These are phyloP conservation scores for Sporothrix dimorphospora DNA, from an alignment of 2,329 filamentous ascomycete species.

Conservation along the genomic window DNA sequence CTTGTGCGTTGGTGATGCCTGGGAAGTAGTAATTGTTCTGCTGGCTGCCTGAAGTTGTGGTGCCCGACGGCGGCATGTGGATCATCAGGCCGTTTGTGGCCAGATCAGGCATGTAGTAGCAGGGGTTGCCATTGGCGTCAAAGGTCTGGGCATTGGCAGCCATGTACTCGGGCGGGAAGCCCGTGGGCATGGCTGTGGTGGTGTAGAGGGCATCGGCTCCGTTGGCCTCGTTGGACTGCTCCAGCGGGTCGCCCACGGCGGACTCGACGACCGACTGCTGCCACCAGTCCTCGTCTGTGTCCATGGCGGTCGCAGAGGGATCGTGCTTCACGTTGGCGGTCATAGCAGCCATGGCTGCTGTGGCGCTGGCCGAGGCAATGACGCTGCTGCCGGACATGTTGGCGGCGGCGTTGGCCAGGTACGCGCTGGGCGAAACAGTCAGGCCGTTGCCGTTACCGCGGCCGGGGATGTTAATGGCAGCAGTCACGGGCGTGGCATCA, in stretches of 20 bases:
- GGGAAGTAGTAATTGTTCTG: slow-evolving; percentile 34
- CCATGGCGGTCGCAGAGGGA: slow-evolving; percentile 20
- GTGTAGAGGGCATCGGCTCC: not conserved
- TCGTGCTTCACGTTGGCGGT: not conserved
- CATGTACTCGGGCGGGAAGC: slow-evolving; percentile 5
- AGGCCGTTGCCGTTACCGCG: not conserved
- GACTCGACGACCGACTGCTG: slow-evolving; percentile 30
- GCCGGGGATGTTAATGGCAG: slow-evolving; percentile 22
- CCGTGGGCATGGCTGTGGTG: slow-evolving; percentile 15
- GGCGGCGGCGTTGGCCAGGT: slow-evolving; percentile 30
- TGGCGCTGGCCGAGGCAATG: slow-evolving; percentile 28
- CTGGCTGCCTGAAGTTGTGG: slow-evolving; percentile 31
- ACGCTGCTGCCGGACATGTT: slow-evolving; percentile 27
- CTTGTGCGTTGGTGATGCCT: not conserved
- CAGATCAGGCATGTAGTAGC: slow-evolving; percentile 36
- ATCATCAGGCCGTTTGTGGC: slow-evolving; percentile 52
- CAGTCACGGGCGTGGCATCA: slow-evolving; percentile 8
- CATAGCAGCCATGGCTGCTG: not conserved
- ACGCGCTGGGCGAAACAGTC: slow-evolving; percentile 26
- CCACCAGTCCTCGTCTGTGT: slow-evolving; percentile 33
- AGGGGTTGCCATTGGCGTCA: slow-evolving; percentile 26
- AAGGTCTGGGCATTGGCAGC: slow-evolving; percentile 19
- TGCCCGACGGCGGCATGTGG: slow-evolving; percentile 54
- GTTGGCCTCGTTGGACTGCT: not conserved
- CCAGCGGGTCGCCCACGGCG: slow-evolving; percentile 24